Evolutionary conservation across 192 early-diverging fungal species (phyloP).

Genomic region (Entomortierella lignicola): DNA sequence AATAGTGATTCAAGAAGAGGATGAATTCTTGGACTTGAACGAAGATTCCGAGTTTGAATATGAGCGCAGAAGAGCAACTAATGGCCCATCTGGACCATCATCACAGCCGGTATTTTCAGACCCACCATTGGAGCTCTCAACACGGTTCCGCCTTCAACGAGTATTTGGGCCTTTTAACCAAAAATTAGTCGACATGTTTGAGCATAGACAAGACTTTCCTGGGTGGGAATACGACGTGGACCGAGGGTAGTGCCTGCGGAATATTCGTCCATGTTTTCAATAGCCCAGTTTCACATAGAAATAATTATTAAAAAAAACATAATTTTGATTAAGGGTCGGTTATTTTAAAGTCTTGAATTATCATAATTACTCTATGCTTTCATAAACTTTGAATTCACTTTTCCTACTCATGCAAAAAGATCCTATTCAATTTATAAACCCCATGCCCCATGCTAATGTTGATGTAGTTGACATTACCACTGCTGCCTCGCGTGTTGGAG

Average conservation of each 20-base stretch:
- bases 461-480: constrained; percentile 6
- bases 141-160: constrained; percentile 59
- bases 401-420: constrained; percentile 40
- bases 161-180: constrained; percentile 61
- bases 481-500: constrained; percentile 1
- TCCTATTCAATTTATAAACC: constrained; percentile 29
- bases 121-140: constrained; percentile 55
- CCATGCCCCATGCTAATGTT: not conserved
- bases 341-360: too few species aligned
- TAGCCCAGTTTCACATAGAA: not conserved
- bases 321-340: too few species aligned
- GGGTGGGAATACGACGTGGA: constrained; percentile 67
- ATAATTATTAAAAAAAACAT: too few species aligned
- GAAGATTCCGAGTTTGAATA: constrained; percentile 37
- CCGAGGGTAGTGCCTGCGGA: constrained; percentile 55
- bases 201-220: constrained; percentile 57
- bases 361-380: too few species aligned
- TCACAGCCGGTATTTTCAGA: constrained; percentile 22
- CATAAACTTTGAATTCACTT: too few species aligned
- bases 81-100: constrained; percentile 2
- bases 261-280: too few species aligned
- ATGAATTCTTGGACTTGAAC: constrained; percentile 15
- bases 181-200: constrained; percentile 59
- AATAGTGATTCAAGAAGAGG: constrained; percentile 38
- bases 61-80: constrained; percentile 9